phyloP scores from a whole-genome alignment of 176 grass and related monocot genomes.

The Oryza officinalis region DNA sequence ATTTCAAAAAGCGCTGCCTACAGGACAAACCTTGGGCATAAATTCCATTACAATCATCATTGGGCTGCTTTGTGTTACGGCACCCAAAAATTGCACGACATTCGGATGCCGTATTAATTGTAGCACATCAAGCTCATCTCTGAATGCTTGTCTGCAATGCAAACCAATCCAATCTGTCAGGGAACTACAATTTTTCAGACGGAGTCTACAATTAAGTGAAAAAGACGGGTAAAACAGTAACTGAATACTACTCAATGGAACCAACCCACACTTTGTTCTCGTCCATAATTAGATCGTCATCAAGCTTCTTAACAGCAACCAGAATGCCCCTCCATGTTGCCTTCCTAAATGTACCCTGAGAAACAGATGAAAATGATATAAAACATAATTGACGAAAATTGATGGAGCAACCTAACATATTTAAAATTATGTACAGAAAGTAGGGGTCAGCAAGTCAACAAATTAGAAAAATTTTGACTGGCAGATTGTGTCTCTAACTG shows the following conservation, averaged over 20 bases:
- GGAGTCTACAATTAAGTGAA: conserved; percentile 12
- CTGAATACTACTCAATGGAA: conserved; percentile 39
- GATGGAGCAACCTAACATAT: not conserved
- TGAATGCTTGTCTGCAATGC: conserved; percentile 73
- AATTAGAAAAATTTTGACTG: not conserved
- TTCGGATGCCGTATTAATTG: conserved; percentile 97
- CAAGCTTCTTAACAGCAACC: conserved; percentile 93
- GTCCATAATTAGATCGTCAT: conserved; percentile 76
- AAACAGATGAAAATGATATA: conserved; percentile 37
- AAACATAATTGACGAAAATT: not conserved
- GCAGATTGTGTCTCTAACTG: not conserved
- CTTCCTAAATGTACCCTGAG: conserved; percentile 82
- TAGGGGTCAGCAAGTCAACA: not conserved
- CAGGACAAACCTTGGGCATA: conserved; percentile 85
- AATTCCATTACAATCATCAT: conserved; percentile 99
- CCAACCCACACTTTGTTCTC: conserved; percentile 95
- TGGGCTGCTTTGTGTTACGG: conserved; percentile 94
- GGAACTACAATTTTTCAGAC: not conserved
- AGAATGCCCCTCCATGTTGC: conserved; percentile 90
- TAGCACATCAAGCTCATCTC: conserved; percentile 87
- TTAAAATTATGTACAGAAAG: conserved; percentile 19
- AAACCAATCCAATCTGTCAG: conserved; percentile 37
- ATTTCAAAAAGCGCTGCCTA: not conserved
- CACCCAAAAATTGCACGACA: conserved; percentile 97
- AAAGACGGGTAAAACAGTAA: conserved; percentile 12